These are phyloP conservation scores for Cladophialophora bantiana DNA, from an alignment of 2,329 filamentous ascomycete genomes.

Conservation along the genomic window DNA sequence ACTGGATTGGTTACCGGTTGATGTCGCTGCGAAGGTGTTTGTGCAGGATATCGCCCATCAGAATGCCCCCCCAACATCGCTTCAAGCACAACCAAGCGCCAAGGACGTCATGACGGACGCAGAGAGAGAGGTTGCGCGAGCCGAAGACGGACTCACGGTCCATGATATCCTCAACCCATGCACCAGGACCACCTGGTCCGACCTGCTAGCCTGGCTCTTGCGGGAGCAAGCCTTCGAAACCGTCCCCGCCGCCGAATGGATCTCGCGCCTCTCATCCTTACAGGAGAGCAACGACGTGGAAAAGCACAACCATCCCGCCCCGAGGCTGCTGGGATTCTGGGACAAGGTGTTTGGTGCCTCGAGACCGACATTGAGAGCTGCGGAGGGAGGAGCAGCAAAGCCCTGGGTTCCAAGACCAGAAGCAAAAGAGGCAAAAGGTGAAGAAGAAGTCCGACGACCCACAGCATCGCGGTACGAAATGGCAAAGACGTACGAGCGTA, in stretches of 20 bases:
- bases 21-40: slow-evolving; percentile 50
- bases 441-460: not conserved
- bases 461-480: slow-evolving; percentile 18
- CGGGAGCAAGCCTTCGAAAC: slow-evolving; percentile 44
- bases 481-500: slow-evolving; percentile 16
- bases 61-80: not conserved
- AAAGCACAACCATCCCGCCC: slow-evolving; percentile 57
- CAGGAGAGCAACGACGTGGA: slow-evolving; percentile 35
- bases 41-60: slow-evolving; percentile 34
- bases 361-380: not conserved
- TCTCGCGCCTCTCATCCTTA: slow-evolving; percentile 49
- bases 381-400: not conserved
- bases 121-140: not conserved
- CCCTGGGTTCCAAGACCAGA: too few relatives aligned
- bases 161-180: slow-evolving; percentile 61
- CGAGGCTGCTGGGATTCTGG: slow-evolving; percentile 60
- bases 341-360: slow-evolving; percentile 49
- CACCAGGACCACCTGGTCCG: slow-evolving; percentile 20
- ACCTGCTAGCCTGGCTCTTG: slow-evolving; percentile 21
- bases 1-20: slow-evolving; percentile 54
- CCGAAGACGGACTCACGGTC: slow-evolving; percentile 41
- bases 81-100: not conserved
- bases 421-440: not conserved
- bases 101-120: not conserved
- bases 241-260: slow-evolving; percentile 53